phyloP scores from a whole-genome alignment of 345 rosid species.

The Microcos paniculata region DNA sequence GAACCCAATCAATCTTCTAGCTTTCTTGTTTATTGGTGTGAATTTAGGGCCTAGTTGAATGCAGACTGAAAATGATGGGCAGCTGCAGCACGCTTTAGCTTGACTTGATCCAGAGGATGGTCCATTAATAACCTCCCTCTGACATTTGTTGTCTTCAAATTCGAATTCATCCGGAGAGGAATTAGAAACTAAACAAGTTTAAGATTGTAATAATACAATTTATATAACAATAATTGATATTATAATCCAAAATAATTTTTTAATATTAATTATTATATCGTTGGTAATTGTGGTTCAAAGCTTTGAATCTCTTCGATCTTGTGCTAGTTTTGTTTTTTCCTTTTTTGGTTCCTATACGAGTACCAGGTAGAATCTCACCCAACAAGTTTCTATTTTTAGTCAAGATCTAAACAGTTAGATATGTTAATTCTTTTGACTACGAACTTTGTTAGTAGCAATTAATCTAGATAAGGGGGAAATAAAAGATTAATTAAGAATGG shows the following conservation, averaged over 20 bases:
- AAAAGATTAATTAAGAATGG: not conserved
- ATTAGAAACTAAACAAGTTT: no score
- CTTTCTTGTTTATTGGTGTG: not conserved
- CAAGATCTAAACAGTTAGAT: not conserved
- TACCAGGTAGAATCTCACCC: not conserved
- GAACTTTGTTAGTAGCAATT: not conserved
- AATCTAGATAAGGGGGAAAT: not conserved
- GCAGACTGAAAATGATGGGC: conserved; percentile 3
- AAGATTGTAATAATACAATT: no score
- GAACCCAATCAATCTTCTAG: no score
- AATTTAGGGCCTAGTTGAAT: conserved; percentile 6
- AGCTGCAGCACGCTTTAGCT: not conserved
- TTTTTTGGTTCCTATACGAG: no score
- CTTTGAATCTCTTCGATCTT: no score
- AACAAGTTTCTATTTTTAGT: not conserved
- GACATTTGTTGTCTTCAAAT: no score
- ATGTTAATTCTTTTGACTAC: not conserved
- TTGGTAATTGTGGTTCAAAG: no score
- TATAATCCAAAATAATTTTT: no score
- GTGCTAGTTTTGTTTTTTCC: not conserved
- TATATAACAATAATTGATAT: no score
- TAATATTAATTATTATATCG: no score
- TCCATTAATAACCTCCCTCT: not conserved
- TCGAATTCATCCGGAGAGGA: no score
- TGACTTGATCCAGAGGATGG: not conserved